Evolutionary conservation across 176 grass and related monocot genomes (phyloP).

Genomic region (Lolium rigidum): DNA sequence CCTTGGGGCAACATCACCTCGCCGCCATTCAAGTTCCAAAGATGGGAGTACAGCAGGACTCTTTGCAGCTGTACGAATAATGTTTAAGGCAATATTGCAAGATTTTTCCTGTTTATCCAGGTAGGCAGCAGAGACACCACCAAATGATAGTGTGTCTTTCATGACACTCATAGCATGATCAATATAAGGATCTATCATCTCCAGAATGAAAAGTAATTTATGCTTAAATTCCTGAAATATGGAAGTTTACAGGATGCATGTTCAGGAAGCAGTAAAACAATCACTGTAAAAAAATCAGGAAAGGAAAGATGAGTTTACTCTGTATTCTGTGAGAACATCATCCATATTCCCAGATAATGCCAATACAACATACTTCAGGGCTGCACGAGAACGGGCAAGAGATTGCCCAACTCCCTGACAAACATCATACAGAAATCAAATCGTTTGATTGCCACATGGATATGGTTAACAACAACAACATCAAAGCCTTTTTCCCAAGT

Average conservation of each 20-base stretch:
- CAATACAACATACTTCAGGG: conserved; percentile 83
- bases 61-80: conserved; percentile 75
- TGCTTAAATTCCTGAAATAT: conserved; percentile 83
- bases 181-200: conserved; percentile 93
- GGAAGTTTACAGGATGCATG: conserved; percentile 36
- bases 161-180: conserved; percentile 66
- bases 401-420: conserved; percentile 68
- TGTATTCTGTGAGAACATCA: conserved; percentile 84
- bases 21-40: conserved; percentile 85
- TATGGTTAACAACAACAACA: neutral
- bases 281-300: conserved; percentile 29
- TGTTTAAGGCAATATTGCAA: conserved; percentile 70
- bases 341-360: conserved; percentile 95
- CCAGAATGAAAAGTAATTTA: conserved; percentile 89
- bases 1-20: conserved; percentile 78
- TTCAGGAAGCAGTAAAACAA: conserved; percentile 47
- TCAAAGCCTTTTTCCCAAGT: too few species aligned
- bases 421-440: conserved; percentile 37
- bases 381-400: conserved; percentile 69
- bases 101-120: conserved; percentile 69
- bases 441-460: conserved; percentile 22
- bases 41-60: conserved; percentile 83
- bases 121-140: conserved; percentile 61
- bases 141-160: conserved; percentile 64
- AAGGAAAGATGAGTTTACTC: conserved; percentile 59